Evolutionary conservation across 768 basidiomycete genomes (phyloP), one percentile per base, ranked within the genome.

Genomic region (Paxillus ammoniavirescens): DNA sequence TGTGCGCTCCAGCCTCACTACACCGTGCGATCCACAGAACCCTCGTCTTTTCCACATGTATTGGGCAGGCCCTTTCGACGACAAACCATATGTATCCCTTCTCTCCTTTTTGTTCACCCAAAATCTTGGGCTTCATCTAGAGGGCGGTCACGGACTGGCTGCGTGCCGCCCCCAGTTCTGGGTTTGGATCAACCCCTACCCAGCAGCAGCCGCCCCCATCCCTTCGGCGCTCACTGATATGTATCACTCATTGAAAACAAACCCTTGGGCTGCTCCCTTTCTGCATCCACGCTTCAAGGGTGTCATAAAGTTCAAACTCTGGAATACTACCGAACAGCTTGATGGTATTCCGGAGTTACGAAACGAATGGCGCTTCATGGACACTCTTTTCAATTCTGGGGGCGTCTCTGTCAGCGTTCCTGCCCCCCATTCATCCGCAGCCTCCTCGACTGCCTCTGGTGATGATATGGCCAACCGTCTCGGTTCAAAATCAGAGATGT

Each of bases 311-410:
- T 98, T 98, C 81, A 90, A 87, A 70, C 74, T 95, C 61, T 98
- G 95, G 95, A 97, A 98, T 67, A 96, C 95, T 12, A 97, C 94
- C 0, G 93, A 97, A 64, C 93, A 94, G 69, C 79, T 98, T 15
- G 93, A 97, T 64, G 87, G 85, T 8, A 76, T 94, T 1, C 79
- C 86, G 2, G 95, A 98, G 68, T 80, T 96, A 54, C 85, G 86
- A 66, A 83, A 93, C 54, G 92, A 93, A 59, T 97, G 95, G 94
- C 76, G 93, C 38, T 74, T 71, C 2, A 75, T 92, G 65, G 81
- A 82, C 18, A 83, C 79, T 18, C 75, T 96, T 48, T 96, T 97
- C 80, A 97, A 96, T 65, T 89, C 88, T 8, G 89, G 89, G 8
- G 91, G 91, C 8, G 81, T 84, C 52, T 81, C 90, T 60, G 86